phyloP scores from a whole-genome alignment of 805 yeast species.

The Torulaspora microellipsoides region DNA sequence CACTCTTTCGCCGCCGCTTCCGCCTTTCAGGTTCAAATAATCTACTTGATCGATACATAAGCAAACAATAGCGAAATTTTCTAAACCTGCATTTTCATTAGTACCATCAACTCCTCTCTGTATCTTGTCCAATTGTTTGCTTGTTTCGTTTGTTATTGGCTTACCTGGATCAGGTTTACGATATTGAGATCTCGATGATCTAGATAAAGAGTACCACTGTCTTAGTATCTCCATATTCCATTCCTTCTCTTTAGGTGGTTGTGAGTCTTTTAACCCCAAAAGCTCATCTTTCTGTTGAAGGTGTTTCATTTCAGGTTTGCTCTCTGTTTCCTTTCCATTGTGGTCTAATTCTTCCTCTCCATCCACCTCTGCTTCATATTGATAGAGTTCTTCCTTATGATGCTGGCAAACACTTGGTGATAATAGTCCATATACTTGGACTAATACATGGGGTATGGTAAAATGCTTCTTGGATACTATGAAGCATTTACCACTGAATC shows the following conservation, averaged over 20 bases:
- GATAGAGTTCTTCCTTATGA: conserved; percentile 16
- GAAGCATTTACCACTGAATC: conserved; percentile 65
- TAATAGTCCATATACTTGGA: conserved; percentile 29
- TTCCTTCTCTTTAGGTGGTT: conserved; percentile 54
- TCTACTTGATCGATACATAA: conserved; percentile 70
- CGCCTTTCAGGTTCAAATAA: conserved; percentile 54
- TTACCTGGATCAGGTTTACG: conserved; percentile 73
- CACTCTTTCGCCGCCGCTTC: conserved; percentile 32
- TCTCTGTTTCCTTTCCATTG: conserved; percentile 2
- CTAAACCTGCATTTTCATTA: conserved; percentile 54
- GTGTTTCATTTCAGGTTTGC: conserved; percentile 1
- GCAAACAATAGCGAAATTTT: conserved; percentile 65
- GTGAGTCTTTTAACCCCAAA: conserved; percentile 10
- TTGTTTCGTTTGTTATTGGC: conserved; percentile 48
- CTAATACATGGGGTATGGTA: conserved; percentile 12
- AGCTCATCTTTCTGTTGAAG: conserved; percentile 3
- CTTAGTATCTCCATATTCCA: conserved; percentile 63
- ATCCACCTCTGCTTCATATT: conserved; percentile 15
- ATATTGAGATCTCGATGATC: conserved; percentile 57
- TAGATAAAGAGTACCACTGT: conserved; percentile 59
- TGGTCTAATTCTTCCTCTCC: conserved; percentile 7
- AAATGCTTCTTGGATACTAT: conserved; percentile 32
- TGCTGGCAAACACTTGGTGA: conserved; percentile 29
- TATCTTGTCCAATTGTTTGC: conserved; percentile 61
- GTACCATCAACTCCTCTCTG: conserved; percentile 81